Evolutionary conservation across 1,284 basidiomycete species (phyloP).

Genomic region (Papiliotrema terrestris): DNA sequence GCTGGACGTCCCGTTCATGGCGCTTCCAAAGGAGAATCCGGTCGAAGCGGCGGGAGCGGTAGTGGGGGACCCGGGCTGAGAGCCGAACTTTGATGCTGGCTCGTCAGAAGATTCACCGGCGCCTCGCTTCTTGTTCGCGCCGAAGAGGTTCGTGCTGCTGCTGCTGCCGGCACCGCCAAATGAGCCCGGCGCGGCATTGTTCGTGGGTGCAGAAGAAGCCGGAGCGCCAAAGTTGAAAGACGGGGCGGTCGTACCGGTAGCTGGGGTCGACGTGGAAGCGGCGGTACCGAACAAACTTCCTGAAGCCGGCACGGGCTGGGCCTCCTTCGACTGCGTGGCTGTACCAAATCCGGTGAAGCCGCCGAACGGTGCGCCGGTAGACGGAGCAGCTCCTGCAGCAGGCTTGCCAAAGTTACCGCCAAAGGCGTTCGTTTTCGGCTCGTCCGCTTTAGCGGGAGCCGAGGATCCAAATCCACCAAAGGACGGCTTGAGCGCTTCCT

Average conservation of each 20-base stretch:
- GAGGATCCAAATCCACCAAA: background rate
- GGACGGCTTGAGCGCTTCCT: too few relatives aligned
- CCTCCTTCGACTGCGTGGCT: conserved; percentile 1
- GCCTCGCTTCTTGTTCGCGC: too few relatives aligned
- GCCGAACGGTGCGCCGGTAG: conserved; percentile 6
- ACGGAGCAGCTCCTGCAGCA: too few relatives aligned
- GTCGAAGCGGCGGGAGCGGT: background rate
- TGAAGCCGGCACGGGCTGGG: too few relatives aligned
- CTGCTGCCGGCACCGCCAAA: conserved; percentile 1
- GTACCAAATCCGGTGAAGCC: background rate
- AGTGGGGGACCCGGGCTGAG: too few relatives aligned
- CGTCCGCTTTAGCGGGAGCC: conserved; percentile 1
- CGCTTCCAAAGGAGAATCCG: conserved; percentile 9
- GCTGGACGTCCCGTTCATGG: background rate
- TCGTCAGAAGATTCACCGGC: background rate
- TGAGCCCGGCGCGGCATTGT: background rate
- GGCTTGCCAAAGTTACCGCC: background rate
- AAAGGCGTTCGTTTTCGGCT: background rate
- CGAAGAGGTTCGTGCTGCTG: too few relatives aligned
- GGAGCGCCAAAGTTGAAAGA: conserved; percentile 19
- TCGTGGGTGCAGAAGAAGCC: background rate
- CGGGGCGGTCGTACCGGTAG: conserved; percentile 5
- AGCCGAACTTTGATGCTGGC: background rate
- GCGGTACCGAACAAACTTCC: too few relatives aligned
- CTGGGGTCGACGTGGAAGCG: background rate